A percentile compares a stretch with the other conserved stretches of the same genome.
phyloP scores from a whole-genome alignment of 441 rosid genomes.

The Adansonia rubrostipa region DNA sequence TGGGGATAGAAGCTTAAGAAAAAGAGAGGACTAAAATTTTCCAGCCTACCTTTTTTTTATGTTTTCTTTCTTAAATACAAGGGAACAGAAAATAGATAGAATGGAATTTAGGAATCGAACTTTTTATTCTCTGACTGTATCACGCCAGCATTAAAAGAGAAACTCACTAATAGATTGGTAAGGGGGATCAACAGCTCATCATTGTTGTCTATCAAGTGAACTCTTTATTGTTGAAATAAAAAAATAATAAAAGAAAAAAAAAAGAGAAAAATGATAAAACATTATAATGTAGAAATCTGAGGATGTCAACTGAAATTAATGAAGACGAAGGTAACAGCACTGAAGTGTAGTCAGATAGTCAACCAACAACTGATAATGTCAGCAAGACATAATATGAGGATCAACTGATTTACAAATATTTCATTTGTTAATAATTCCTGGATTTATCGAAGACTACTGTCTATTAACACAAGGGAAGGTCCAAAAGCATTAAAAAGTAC shows the following conservation, averaged over 20 bases:
- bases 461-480: not conserved
- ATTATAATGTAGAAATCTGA: not conserved
- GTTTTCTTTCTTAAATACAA: not conserved
- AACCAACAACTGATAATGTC: slow-evolving; percentile 4
- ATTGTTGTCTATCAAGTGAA: not conserved
- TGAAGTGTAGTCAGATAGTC: slow-evolving; percentile 8
- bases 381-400: slow-evolving; percentile 1
- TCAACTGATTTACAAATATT: slow-evolving; percentile 6
- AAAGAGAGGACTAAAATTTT: not conserved
- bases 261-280: not conserved
- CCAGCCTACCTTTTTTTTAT: not conserved
- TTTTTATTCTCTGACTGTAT: not conserved
- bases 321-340: slow-evolving; percentile 10
- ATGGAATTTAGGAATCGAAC: not conserved
- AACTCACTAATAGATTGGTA: not conserved
- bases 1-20: not conserved
- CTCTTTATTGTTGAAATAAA: not conserved
- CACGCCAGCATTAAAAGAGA: not conserved
- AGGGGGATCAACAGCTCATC: not conserved
- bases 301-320: slow-evolving; percentile 1
- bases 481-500: slow-evolving; percentile 6
- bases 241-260: not conserved
- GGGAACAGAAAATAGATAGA: slow-evolving; percentile 2
- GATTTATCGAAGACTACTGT: not conserved
- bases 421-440: not conserved